Conservation (phyloP, 192 early-diverging fungal species). For the Coemansia sp. region DNA sequence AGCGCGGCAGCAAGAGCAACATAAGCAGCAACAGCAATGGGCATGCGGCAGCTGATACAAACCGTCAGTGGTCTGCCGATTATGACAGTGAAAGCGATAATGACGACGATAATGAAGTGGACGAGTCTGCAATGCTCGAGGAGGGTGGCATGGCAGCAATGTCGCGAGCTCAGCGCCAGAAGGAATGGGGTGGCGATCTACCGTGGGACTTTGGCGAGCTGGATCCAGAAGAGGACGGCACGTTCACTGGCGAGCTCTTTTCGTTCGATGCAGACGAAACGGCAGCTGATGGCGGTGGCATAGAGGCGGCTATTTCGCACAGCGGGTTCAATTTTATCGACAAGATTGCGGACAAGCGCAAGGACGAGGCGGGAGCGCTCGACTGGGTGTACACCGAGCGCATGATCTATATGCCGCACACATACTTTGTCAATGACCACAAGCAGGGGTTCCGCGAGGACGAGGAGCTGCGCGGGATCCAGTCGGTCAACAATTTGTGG, state of each 20-base stretch:
- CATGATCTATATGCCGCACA: conserved; percentile 88
- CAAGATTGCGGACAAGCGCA: conserved; percentile 15
- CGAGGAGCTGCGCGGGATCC: conserved; percentile 53
- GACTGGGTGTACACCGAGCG: conserved; percentile 84
- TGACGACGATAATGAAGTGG: neutral
- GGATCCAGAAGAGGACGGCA: conserved; percentile 43
- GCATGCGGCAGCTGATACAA: neutral
- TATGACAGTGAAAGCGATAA: neutral
- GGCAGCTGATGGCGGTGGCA: neutral
- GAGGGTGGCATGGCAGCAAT: conserved; percentile 4
- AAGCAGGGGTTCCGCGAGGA: conserved; percentile 85
- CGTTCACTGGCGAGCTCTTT: conserved; percentile 41
- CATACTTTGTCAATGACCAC: conserved; percentile 95
- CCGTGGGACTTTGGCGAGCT: conserved; percentile 52
- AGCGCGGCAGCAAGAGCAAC: conserved; percentile 2
- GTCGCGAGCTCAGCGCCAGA: conserved; percentile 16
- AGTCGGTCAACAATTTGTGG: conserved; percentile 62
- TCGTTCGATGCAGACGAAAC: conserved; percentile 47
- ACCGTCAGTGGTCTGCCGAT: neutral
- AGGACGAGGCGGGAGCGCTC: conserved; percentile 32
- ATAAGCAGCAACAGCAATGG: neutral
- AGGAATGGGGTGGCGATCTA: conserved; percentile 58
- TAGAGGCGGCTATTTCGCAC: too few species aligned
- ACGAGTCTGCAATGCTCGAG: neutral
- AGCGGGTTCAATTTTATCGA: conserved; percentile 57